Percentiles rank a stretch among this genome's conserved stretches.
These are phyloP conservation scores for Barnettozyma wickerhamii DNA, from an alignment of 805 yeast species.

Conservation along the genomic window DNA sequence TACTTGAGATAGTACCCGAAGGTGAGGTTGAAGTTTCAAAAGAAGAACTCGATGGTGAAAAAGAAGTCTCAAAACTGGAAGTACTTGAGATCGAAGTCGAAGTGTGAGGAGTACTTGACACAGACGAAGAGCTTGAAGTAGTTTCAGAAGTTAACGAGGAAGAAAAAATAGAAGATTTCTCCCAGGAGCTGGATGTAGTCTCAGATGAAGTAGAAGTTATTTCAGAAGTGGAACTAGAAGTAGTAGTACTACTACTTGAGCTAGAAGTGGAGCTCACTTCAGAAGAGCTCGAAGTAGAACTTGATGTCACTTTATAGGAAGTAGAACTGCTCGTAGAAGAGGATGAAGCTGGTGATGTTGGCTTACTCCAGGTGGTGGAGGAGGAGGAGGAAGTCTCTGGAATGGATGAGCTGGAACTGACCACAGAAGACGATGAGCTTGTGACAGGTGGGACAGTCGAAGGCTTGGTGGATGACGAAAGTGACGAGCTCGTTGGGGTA, in stretches of 20 bases:
- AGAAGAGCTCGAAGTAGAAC: background rate
- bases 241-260: too few relatives aligned
- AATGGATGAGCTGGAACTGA: background rate
- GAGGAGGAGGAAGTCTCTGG: background rate
- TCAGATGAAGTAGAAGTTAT: background rate
- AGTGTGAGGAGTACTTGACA: background rate
- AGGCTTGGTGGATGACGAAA: background rate
- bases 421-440: background rate
- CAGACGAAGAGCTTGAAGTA: background rate
- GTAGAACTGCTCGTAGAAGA: too few relatives aligned
- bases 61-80: too few relatives aligned
- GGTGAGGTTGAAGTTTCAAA: too few relatives aligned
- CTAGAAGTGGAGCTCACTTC: background rate
- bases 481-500: too few relatives aligned
- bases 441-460: background rate
- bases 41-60: too few relatives aligned
- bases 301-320: background rate
- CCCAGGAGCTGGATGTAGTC: too few relatives aligned
- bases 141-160: too few relatives aligned
- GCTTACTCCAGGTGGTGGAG: too few relatives aligned
- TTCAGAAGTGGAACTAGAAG: background rate
- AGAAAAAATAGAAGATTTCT: too few relatives aligned
- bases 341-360: too few relatives aligned
- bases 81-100: background rate
- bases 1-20: background rate